phyloP scores from a whole-genome alignment of 2,329 filamentous ascomycete genomes.

The Westerdykella aurantiaca region DNA sequence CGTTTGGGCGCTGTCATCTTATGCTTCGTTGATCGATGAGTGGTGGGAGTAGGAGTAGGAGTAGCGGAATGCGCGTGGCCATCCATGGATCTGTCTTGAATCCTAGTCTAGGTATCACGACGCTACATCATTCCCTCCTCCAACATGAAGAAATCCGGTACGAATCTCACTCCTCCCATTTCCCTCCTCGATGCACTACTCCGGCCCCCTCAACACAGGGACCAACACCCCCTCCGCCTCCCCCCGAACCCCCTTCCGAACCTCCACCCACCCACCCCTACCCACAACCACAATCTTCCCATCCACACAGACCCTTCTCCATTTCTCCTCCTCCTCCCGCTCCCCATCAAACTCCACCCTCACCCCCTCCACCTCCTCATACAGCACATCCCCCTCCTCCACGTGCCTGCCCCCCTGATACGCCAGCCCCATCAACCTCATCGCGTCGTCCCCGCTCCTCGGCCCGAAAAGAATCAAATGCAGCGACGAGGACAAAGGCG shows the following conservation, averaged over 20 bases:
- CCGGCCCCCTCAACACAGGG: too few relatives aligned
- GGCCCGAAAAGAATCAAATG: slow-evolving; percentile 70
- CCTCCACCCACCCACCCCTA: slow-evolving; percentile 62
- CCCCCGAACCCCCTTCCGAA: slow-evolving; percentile 40
- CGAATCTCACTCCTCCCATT: too few relatives aligned
- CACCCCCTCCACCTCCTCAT: slow-evolving; percentile 64
- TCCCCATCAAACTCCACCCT: slow-evolving; percentile 54
- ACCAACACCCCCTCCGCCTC: slow-evolving; percentile 37
- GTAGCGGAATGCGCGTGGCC: too few relatives aligned
- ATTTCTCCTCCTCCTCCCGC: slow-evolving; percentile 61
- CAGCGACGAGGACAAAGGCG: slow-evolving; percentile 64
- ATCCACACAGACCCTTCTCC: slow-evolving; percentile 87
- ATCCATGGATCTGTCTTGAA: too few relatives aligned
- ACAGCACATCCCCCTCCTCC: slow-evolving; percentile 54
- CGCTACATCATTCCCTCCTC: too few relatives aligned
- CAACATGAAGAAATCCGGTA: too few relatives aligned
- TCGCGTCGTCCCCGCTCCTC: slow-evolving; percentile 58
- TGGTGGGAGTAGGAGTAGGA: too few relatives aligned
- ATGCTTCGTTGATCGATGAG: too few relatives aligned
- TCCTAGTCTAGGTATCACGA: too few relatives aligned
- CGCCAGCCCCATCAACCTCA: slow-evolving; percentile 67
- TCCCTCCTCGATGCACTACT: too few relatives aligned
- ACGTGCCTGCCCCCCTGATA: slow-evolving; percentile 55
- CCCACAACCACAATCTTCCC: slow-evolving; percentile 77
- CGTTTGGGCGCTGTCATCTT: too few relatives aligned